Evolutionary conservation across 2,329 filamentous ascomycete genomes (phyloP).

Genomic region (Pseudocercospora macadamiae): DNA sequence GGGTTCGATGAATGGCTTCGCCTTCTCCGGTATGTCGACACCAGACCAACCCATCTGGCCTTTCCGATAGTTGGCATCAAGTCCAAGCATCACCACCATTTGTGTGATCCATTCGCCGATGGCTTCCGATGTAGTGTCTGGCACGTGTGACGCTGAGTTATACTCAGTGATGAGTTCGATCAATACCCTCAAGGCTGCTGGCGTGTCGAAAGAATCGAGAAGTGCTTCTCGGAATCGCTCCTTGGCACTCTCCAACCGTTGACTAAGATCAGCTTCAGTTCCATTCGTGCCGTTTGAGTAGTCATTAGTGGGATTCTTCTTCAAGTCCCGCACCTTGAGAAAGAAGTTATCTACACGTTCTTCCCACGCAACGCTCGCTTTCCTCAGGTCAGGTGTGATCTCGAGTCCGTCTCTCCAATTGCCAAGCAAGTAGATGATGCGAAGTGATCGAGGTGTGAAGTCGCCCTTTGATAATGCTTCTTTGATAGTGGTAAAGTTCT

Average conservation of each 20-base stretch:
- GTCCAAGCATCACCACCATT: constrained; percentile 81
- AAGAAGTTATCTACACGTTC: constrained; percentile 74
- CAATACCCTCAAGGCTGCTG: constrained; percentile 75
- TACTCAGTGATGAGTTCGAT: constrained; percentile 76
- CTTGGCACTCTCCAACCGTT: constrained; percentile 58
- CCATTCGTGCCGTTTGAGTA: constrained; percentile 34
- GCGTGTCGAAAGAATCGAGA: constrained; percentile 85
- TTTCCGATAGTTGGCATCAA: constrained; percentile 61
- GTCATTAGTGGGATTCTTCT: constrained; percentile 29
- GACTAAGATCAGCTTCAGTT: constrained; percentile 42
- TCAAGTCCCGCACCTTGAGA: constrained; percentile 58
- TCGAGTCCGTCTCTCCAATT: constrained; percentile 91
- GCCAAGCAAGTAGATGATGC: constrained; percentile 85
- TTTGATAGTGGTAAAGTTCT: constrained; percentile 93
- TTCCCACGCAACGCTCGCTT: constrained; percentile 74
- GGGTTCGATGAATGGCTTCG: constrained; percentile 64
- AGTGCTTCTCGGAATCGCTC: constrained; percentile 66
- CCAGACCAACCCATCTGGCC: constrained; percentile 65
- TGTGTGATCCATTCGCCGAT: constrained; percentile 79
- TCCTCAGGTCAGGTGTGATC: constrained; percentile 76
- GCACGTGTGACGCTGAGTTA: constrained; percentile 60
- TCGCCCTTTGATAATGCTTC: constrained; percentile 71
- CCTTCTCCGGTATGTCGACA: constrained; percentile 62
- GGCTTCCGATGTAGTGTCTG: constrained; percentile 52
- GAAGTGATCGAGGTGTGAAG: constrained; percentile 78